These are phyloP conservation scores for Hypericum androsaemum DNA, from an alignment of 345 rosid species.

Conservation along the genomic window DNA sequence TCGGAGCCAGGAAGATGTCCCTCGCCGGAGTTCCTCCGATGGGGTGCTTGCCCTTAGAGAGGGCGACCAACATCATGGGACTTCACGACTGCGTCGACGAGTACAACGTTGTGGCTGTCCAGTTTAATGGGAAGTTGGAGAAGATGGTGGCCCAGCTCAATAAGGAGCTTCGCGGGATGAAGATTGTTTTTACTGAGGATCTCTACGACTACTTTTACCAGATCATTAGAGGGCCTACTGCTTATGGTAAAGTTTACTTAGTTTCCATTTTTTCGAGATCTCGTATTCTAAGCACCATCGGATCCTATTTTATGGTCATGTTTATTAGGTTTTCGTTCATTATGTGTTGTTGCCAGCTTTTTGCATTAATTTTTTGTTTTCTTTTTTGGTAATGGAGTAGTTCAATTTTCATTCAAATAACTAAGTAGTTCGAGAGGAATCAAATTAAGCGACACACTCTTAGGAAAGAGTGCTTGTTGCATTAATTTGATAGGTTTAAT, in stretches of 20 bases:
- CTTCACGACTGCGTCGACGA: background rate
- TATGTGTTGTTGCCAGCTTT: too few species aligned
- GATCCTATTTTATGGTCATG: too few species aligned
- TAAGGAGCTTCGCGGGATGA: conserved; percentile 37
- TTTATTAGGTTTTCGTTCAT: too few species aligned
- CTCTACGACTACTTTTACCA: conserved; percentile 27
- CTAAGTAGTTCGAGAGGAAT: too few species aligned
- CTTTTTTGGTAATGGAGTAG: too few species aligned
- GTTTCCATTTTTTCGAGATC: too few species aligned
- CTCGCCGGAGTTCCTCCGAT: conserved; percentile 9
- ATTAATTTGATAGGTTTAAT: too few species aligned
- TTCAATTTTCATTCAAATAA: too few species aligned
- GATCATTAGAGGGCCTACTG: conserved; percentile 29
- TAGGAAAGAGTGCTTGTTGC: too few species aligned
- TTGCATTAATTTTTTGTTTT: too few species aligned
- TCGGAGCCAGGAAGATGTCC: conserved; percentile 7
- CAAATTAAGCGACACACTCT: too few species aligned
- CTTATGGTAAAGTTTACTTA: conserved; percentile 26
- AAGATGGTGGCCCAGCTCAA: conserved; percentile 19
- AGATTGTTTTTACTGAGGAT: conserved; percentile 19
- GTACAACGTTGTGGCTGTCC: background rate
- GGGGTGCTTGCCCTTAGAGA: conserved; percentile 10
- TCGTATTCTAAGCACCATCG: too few species aligned
- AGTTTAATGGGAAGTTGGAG: conserved; percentile 9
- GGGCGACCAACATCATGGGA: background rate